Percentiles rank a stretch among this genome's conserved stretches.
phyloP scores from a whole-genome alignment of 768 basidiomycete genomes.

The Lactarius akahatsu region DNA sequence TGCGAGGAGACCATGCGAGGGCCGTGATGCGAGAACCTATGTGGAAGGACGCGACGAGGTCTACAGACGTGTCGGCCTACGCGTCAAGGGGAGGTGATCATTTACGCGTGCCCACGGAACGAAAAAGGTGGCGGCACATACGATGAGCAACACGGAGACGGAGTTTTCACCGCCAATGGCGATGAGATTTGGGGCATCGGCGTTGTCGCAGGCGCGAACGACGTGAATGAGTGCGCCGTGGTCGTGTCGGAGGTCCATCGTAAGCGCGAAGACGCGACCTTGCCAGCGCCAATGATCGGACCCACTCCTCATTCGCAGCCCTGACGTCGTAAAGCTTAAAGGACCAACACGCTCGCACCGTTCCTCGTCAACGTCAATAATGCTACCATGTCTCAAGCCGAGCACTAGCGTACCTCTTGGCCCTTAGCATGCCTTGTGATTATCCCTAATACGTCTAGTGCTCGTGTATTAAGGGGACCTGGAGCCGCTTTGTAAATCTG shows the following conservation, averaged over 20 bases:
- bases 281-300: background rate
- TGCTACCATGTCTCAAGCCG: too few relatives aligned
- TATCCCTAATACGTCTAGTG: too few relatives aligned
- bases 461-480: too few relatives aligned
- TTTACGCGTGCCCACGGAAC: slow-evolving; percentile 13
- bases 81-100: slow-evolving; percentile 34
- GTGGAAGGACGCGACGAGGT: slow-evolving; percentile 67
- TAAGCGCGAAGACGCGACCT: background rate
- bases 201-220: slow-evolving; percentile 60
- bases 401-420: too few relatives aligned
- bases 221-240: slow-evolving; percentile 62
- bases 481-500: too few relatives aligned
- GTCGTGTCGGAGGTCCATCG: slow-evolving; percentile 59
- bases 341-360: too few relatives aligned
- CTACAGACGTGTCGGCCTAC: slow-evolving; percentile 42
- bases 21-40: slow-evolving; percentile 70
- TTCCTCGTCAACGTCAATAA: too few relatives aligned
- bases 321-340: too few relatives aligned
- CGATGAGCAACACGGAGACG: slow-evolving; percentile 65
- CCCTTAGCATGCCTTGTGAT: too few relatives aligned
- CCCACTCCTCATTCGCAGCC: too few relatives aligned
- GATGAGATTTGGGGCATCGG: slow-evolving; percentile 65
- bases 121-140: slow-evolving; percentile 38
- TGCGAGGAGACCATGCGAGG: slow-evolving; percentile 72
- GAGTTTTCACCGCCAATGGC: slow-evolving; percentile 74